These are phyloP conservation scores for Scheffersomyces ergatensis DNA, from an alignment of 805 yeast genomes.

Conservation along the genomic window DNA sequence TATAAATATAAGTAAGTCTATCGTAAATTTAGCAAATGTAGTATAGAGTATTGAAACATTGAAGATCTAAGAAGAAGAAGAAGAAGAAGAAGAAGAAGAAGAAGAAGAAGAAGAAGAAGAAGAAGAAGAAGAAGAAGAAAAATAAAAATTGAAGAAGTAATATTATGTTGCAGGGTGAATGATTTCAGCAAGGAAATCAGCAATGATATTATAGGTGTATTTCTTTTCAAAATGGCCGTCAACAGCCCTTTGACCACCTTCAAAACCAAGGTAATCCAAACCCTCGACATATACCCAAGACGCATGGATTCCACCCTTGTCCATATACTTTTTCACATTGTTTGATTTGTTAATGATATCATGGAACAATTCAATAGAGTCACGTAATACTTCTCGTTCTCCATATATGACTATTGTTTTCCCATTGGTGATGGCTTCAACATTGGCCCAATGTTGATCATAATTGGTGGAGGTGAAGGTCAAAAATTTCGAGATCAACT, in stretches of 20 bases:
- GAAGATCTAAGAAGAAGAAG: no score
- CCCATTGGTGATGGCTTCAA: constrained; percentile 20
- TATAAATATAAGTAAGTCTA: no score
- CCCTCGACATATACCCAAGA: constrained; percentile 32
- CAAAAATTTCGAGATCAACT: constrained; percentile 15
- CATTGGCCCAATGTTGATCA: constrained; percentile 23
- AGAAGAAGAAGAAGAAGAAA: no score
- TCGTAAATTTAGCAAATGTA: no score
- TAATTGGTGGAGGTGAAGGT: constrained; percentile 21
- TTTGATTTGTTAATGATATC: constrained; percentile 16
- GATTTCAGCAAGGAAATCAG: no score
- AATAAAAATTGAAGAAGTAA: no score
- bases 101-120: no score
- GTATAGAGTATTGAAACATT: no score
- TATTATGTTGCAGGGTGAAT: no score
- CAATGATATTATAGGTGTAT: constrained; percentile 6
- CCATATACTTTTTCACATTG: constrained; percentile 17
- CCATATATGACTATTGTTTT: constrained; percentile 22
- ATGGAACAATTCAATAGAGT: constrained; percentile 24
- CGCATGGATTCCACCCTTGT: constrained; percentile 36
- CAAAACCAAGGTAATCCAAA: constrained; percentile 22
- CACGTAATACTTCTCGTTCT: constrained; percentile 30
- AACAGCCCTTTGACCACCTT: constrained; percentile 19
- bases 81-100: no score
- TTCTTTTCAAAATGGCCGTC: constrained; percentile 22